Conservation (phyloP, 768 basidiomycete genomes). For the Exsudoporus frostii region DNA sequence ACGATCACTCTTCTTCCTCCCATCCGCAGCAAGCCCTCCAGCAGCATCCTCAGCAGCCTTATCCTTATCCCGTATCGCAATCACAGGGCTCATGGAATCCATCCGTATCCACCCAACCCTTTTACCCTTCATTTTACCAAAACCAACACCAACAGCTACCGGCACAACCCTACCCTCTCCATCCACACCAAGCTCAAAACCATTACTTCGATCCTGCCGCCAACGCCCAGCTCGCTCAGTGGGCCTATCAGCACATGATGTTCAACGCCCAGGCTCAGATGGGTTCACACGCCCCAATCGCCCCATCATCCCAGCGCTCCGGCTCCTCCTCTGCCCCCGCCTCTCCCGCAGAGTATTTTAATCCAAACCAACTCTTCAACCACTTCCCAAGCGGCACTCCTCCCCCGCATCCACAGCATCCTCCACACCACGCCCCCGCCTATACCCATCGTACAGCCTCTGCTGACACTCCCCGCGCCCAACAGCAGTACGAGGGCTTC, state of each 20-base stretch:
- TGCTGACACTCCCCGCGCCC: constrained; percentile 22
- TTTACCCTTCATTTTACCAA: constrained; percentile 78
- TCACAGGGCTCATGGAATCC: constrained; percentile 70
- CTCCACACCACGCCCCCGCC: constrained; percentile 26
- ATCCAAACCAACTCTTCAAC: constrained; percentile 59
- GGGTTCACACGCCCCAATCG: constrained; percentile 33
- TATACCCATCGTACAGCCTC: constrained; percentile 40
- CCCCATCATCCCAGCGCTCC: constrained; percentile 36
- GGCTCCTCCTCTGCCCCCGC: constrained; percentile 36
- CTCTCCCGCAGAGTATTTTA: constrained; percentile 52
- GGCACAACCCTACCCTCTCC: constrained; percentile 46
- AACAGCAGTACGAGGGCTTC: constrained; percentile 50
- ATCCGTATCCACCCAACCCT: constrained; percentile 62
- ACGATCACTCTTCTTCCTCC: constrained; percentile 41
- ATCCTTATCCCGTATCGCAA: constrained; percentile 70
- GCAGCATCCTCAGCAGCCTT: constrained; percentile 37
- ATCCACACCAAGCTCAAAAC: constrained; percentile 42
- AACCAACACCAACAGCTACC: constrained; percentile 59
- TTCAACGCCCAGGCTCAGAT: constrained; percentile 54
- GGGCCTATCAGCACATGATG: constrained; percentile 94
- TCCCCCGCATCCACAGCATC: constrained; percentile 53
- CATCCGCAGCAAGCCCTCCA: constrained; percentile 26
- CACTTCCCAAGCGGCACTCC: constrained; percentile 71
- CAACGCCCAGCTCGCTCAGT: constrained; percentile 75
- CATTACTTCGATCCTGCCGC: constrained; percentile 74